A percentile compares a stretch with the other conserved stretches of the same genome.
These are phyloP conservation scores for Ceratopteris richardii DNA, from an alignment of 75 land plant genomes.

Conservation along the genomic window DNA sequence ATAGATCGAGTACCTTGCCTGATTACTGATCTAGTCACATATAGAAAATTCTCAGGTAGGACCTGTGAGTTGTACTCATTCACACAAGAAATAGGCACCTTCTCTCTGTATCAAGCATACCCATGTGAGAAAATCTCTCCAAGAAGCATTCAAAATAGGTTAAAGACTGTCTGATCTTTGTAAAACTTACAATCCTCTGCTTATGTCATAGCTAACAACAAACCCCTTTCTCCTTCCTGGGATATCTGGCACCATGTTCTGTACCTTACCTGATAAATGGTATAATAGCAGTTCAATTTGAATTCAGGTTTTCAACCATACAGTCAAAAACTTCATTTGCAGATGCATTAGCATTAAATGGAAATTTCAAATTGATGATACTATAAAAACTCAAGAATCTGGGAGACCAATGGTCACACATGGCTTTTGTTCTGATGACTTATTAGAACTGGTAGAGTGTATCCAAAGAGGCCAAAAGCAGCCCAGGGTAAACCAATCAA, in stretches of 20 bases:
- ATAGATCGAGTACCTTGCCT: slow-evolving; percentile 3
- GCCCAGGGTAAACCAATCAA: too few relatives aligned
- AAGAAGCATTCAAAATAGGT: slow-evolving; percentile 1
- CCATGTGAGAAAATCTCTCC: background rate
- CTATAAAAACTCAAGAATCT: too few relatives aligned
- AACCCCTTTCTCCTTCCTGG: slow-evolving; percentile 4
- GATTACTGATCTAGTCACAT: slow-evolving; percentile 14
- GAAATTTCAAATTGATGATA: too few relatives aligned
- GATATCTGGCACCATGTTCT: background rate
- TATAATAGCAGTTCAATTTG: too few relatives aligned
- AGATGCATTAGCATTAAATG: too few relatives aligned
- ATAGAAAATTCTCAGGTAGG: slow-evolving; percentile 16
- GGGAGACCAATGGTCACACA: too few relatives aligned
- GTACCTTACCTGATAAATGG: background rate
- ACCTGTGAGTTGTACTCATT: slow-evolving; percentile 11
- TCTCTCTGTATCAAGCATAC: slow-evolving; percentile 1
- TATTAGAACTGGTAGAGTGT: too few relatives aligned
- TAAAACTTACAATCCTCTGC: slow-evolving; percentile 17
- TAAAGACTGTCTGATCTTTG: too few relatives aligned
- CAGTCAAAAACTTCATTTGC: too few relatives aligned
- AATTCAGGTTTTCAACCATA: too few relatives aligned
- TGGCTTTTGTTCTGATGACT: too few relatives aligned
- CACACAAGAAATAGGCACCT: slow-evolving; percentile 12
- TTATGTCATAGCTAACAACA: slow-evolving; percentile 15
- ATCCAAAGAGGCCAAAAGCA: too few relatives aligned